Evolutionary conservation across 75 land plant species (phyloP).

Genomic region (Pinus tabuliformis): DNA sequence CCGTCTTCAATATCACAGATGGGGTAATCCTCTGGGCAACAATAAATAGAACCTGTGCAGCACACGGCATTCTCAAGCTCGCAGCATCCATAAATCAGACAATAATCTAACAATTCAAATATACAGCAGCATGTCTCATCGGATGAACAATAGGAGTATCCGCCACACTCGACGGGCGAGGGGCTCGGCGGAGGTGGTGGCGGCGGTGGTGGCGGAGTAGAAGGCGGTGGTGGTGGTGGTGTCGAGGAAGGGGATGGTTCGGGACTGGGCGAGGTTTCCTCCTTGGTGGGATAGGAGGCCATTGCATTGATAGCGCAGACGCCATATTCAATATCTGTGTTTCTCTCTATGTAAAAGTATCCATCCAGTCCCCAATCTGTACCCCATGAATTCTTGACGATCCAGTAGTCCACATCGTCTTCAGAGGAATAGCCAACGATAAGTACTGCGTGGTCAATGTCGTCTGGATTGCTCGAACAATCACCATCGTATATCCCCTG

Average conservation of each 20-base stretch:
- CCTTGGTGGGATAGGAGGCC: slow-evolving; percentile 66
- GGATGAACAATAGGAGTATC: slow-evolving; percentile 30
- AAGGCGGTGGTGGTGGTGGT: slow-evolving; percentile 19
- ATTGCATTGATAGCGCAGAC: slow-evolving; percentile 49
- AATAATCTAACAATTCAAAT: slow-evolving; percentile 18
- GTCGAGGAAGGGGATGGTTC: slow-evolving; percentile 9
- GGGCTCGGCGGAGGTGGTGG: slow-evolving; percentile 39
- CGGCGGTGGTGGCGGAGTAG: slow-evolving; percentile 29
- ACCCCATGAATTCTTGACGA: slow-evolving; percentile 73
- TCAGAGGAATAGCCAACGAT: slow-evolving; percentile 54
- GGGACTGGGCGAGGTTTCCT: background rate
- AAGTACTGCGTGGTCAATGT: slow-evolving; percentile 60
- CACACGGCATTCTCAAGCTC: slow-evolving; percentile 49
- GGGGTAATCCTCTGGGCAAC: slow-evolving; percentile 66
- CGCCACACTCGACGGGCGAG: slow-evolving; percentile 43
- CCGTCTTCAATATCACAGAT: slow-evolving; percentile 52
- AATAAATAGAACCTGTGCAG: slow-evolving; percentile 38
- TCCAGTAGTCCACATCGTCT: slow-evolving; percentile 48
- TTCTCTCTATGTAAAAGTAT: slow-evolving; percentile 34
- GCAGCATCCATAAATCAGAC: slow-evolving; percentile 57
- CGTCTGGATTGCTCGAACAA: slow-evolving; percentile 39
- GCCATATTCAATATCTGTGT: slow-evolving; percentile 22
- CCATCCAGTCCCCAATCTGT: slow-evolving; percentile 54
- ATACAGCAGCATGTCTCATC: slow-evolving; percentile 60
- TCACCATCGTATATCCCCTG: slow-evolving; percentile 55